Conservation (phyloP, 2,329 filamentous ascomycete species). For the Botrytis tulipae region DNA sequence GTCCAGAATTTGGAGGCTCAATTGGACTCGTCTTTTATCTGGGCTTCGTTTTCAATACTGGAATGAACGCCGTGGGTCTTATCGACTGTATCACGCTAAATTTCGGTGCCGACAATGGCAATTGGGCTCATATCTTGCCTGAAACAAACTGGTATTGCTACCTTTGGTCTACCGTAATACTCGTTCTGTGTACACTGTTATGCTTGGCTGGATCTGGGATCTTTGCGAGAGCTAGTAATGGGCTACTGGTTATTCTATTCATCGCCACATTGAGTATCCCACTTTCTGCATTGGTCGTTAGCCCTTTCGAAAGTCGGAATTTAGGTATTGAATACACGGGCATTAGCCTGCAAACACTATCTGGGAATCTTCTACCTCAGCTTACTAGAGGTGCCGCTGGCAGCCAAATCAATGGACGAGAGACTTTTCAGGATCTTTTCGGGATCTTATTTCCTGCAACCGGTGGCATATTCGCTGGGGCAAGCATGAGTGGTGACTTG, state of each 20-base stretch:
- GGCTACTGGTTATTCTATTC: conserved; percentile 67
- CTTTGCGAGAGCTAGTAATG: conserved; percentile 79
- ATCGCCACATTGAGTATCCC: conserved; percentile 79
- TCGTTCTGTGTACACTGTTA: conserved; percentile 69
- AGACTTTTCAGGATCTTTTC: conserved; percentile 78
- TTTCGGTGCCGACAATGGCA: conserved; percentile 58
- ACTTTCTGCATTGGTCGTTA: conserved; percentile 66
- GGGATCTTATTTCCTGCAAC: conserved; percentile 77
- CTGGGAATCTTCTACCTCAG: conserved; percentile 69
- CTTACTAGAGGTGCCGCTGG: conserved; percentile 62
- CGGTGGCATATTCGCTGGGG: conserved; percentile 64
- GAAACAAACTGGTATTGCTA: conserved; percentile 77
- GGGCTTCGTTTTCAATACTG: conserved; percentile 85
- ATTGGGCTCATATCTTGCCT: conserved; percentile 59
- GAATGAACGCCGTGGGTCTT: conserved; percentile 82
- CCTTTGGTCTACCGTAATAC: conserved; percentile 68
- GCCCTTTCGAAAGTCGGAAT: conserved; percentile 63
- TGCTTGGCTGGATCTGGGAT: conserved; percentile 78
- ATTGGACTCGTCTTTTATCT: conserved; percentile 87
- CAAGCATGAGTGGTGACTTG: conserved; percentile 87
- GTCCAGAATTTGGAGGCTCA: conserved; percentile 84
- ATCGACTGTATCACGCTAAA: conserved; percentile 80
- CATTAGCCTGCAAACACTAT: conserved; percentile 65
- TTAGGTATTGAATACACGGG: conserved; percentile 76
- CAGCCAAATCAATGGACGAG: conserved; percentile 58